phyloP scores from a whole-genome alignment of 352 stramenopile species.

The Detonula confervacea region DNA sequence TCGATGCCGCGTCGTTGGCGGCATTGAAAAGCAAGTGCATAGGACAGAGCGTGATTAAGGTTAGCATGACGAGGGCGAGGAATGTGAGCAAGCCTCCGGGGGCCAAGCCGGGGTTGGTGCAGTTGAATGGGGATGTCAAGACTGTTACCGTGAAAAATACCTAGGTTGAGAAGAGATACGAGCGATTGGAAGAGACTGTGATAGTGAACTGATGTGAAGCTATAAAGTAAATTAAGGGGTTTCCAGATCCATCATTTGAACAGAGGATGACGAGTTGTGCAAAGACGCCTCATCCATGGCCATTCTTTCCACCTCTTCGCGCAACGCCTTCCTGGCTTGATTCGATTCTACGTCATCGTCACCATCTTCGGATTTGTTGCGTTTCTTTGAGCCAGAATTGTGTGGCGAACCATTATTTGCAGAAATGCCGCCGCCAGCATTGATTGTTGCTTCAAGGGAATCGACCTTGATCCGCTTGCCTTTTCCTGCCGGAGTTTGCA shows the following conservation, averaged over 20 bases:
- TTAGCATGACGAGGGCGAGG: constrained; percentile 74
- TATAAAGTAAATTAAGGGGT: background rate
- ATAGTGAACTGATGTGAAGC: constrained; percentile 5
- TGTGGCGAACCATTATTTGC: no score
- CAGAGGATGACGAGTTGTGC: background rate
- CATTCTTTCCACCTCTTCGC: background rate
- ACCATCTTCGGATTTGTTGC: background rate
- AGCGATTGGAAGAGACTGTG: constrained; percentile 76
- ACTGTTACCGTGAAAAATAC: constrained; percentile 81
- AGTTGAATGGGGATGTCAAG: constrained; percentile 72
- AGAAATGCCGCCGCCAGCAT: background rate
- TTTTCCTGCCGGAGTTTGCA: background rate
- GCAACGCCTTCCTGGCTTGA: background rate
- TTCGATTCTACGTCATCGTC: constrained; percentile 6
- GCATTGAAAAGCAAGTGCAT: constrained; percentile 81
- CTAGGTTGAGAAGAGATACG: constrained; percentile 64
- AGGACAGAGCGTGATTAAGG: constrained; percentile 76
- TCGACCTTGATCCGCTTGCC: constrained; percentile 13
- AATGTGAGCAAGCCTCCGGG: constrained; percentile 84
- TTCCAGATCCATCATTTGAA: background rate
- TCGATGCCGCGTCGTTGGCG: constrained; percentile 79
- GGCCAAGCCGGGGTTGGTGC: constrained; percentile 78
- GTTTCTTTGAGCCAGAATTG: constrained; percentile 11
- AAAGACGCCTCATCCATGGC: background rate
- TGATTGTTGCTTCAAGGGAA: background rate